Conservation (phyloP, 164 flowering plant species). For the Echeveria elegans region DNA sequence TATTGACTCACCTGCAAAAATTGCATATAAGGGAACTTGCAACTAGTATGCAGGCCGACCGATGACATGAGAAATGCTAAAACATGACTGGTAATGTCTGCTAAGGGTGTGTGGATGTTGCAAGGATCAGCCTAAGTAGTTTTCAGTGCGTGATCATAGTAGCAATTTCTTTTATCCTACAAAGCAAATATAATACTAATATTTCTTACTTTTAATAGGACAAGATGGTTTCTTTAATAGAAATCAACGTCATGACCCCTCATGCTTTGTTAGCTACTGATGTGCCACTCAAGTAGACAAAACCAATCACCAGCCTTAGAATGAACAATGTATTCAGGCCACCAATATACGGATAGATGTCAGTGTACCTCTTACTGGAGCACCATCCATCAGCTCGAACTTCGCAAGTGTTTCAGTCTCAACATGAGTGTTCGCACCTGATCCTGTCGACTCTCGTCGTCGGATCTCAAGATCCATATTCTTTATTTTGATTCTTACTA, state of each 20-base stretch:
- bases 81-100: neutral
- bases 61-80: neutral
- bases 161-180: too few relatives aligned
- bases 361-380: conserved; percentile 85
- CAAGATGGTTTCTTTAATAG: neutral
- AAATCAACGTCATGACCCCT: neutral
- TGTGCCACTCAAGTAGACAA: neutral
- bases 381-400: conserved; percentile 96
- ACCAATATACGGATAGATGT: neutral
- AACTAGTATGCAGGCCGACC: neutral
- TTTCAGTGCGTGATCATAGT: too few relatives aligned
- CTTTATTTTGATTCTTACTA: conserved; percentile 87
- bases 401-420: conserved; percentile 96
- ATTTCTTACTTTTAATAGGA: too few relatives aligned
- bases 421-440: conserved; percentile 86
- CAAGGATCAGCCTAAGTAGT: neutral
- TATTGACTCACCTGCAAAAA: conserved; percentile 55
- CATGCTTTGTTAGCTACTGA: neutral
- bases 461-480: conserved; percentile 97
- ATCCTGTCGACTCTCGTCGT: conserved; percentile 91
- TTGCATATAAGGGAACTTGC: neutral
- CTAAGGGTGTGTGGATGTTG: too few relatives aligned
- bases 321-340: too few relatives aligned
- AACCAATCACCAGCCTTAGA: neutral
- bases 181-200: too few relatives aligned